Conservation (phyloP, 306 rosid genomes). For the Gillenia trifoliata region DNA sequence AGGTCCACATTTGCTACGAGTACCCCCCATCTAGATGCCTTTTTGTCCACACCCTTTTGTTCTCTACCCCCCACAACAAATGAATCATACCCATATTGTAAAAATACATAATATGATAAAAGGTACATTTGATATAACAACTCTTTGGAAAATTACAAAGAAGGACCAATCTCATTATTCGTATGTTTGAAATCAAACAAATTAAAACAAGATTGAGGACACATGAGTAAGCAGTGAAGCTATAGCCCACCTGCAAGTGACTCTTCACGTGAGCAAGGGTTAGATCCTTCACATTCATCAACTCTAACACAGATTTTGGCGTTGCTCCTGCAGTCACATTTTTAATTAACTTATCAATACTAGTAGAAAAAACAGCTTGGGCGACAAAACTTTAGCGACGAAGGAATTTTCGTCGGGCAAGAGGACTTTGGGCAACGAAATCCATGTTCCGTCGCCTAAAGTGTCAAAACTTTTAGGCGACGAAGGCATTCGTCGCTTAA, state of each 20-base stretch:
- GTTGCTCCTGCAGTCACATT: conserved; percentile 60
- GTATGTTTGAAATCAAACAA: background rate
- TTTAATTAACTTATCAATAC: background rate
- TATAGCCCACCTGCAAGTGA: conserved; percentile 84
- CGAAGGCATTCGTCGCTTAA: no score
- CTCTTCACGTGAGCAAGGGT: conserved; percentile 98
- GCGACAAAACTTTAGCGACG: no score
- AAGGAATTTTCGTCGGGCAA: no score
- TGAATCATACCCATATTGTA: conserved; percentile 14
- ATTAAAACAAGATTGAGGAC: conserved; percentile 12
- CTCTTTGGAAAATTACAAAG: conserved; percentile 1
- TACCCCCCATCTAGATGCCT: conserved; percentile 40
- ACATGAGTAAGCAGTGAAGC: conserved; percentile 13
- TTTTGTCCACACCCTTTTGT: conserved; percentile 54
- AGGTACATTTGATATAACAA: background rate
- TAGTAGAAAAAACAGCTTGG: no score
- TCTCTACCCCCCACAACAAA: conserved; percentile 45
- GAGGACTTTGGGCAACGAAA: no score
- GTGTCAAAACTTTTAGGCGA: no score
- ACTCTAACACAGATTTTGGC: conserved; percentile 88
- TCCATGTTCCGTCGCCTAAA: no score
- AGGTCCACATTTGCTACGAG: conserved; percentile 32
- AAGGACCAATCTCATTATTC: background rate
- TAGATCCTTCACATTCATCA: conserved; percentile 92
- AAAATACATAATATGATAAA: background rate